Conservation (phyloP, 169 alveolate species). For the Plasmodium falciparum region DNA sequence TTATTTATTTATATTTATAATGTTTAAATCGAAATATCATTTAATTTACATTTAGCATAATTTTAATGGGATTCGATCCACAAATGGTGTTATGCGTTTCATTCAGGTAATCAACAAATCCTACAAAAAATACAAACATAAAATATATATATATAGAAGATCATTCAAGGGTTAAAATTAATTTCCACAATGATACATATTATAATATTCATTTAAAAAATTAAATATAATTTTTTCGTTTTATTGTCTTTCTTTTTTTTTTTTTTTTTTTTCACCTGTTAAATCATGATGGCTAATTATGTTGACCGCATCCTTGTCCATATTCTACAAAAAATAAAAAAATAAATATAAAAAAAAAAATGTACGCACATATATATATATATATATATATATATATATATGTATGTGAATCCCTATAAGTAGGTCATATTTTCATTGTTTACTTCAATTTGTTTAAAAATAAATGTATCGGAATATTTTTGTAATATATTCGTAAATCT, state of each 20-base stretch:
- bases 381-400: no score
- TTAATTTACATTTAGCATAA: conserved; percentile 85
- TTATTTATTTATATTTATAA: background rate
- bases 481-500: conserved; percentile 56
- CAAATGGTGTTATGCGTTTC: conserved; percentile 95
- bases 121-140: conserved; percentile 50
- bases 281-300: conserved; percentile 41
- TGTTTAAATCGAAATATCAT: background rate
- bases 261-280: conserved; percentile 10
- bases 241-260: no score
- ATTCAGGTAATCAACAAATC: conserved; percentile 88
- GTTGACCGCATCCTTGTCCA: conserved; percentile 47
- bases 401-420: background rate
- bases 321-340: conserved; percentile 27
- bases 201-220: background rate
- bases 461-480: conserved; percentile 40
- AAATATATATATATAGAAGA: background rate
- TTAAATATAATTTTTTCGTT: background rate
- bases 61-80: conserved; percentile 95
- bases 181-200: no score
- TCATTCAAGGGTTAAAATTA: no score
- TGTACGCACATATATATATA: background rate
- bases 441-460: conserved; percentile 64
- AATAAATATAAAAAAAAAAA: conserved; percentile 17
- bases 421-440: background rate